Percentiles rank a stretch among this genome's conserved stretches.
Conservation (phyloP, 1,284 basidiomycete species). For the Ceratobasidium sp. region DNA sequence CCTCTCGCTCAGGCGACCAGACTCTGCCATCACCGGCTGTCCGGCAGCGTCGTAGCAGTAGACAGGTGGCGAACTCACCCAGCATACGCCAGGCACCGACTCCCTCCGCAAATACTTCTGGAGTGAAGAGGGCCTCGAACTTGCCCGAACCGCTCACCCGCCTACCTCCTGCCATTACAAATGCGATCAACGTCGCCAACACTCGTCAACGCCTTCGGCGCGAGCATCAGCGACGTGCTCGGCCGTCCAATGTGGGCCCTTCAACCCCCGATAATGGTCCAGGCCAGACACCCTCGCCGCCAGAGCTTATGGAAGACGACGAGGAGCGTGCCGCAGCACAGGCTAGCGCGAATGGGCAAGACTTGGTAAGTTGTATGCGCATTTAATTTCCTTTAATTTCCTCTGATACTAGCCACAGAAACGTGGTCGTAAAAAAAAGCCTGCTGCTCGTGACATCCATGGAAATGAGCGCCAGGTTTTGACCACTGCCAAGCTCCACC, state of each 20-base stretch:
- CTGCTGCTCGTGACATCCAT: not conserved
- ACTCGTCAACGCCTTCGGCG: not conserved
- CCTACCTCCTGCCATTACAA: not conserved
- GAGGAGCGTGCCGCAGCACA: not conserved
- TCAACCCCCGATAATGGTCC: too few relatives aligned
- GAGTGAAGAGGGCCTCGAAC: too few relatives aligned
- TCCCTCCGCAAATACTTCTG: too few relatives aligned
- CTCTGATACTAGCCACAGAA: conserved; percentile 2
- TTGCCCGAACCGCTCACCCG: too few relatives aligned
- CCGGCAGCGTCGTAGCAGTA: too few relatives aligned
- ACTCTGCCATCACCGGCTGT: too few relatives aligned
- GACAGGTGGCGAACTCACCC: too few relatives aligned
- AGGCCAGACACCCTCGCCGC: not conserved
- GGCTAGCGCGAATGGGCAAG: not conserved
- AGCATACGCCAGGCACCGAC: not conserved
- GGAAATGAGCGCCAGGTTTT: not conserved
- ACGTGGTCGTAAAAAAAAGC: conserved; percentile 14
- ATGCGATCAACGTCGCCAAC: not conserved
- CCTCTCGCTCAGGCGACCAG: too few relatives aligned
- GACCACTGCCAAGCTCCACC: not conserved
- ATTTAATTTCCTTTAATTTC: not conserved
- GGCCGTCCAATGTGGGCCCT: not conserved
- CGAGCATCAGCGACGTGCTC: not conserved
- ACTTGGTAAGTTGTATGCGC: not conserved
- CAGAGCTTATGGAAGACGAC: conserved; percentile 1